Evolutionary conservation across 179 eudicot genomes (phyloP), one percentile per base, ranked within the genome.

Genomic region (Silene coronaria): DNA sequence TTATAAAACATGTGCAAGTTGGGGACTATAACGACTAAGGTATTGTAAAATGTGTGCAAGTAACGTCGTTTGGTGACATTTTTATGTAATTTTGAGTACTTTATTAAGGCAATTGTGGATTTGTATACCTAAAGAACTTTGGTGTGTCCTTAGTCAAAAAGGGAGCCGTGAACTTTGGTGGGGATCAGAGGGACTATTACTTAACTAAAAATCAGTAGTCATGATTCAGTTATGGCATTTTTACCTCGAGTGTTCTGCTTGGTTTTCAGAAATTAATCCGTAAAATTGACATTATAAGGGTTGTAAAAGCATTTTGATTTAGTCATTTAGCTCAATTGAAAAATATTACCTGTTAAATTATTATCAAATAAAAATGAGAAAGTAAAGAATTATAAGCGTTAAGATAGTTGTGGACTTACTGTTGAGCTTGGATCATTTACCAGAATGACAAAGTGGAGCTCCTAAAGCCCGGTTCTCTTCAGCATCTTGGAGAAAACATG

Each of bases 401-500:
- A 48, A 21, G 30, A 11, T 69, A 45, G 57, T 5, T 45, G 59
- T 23, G 9, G 6, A 23, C 58, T 19, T 71, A 71, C 64, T 53
- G 17, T 69, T 9, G 46, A n/a, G 27, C 32, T 38, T 26, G 68
- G 30, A 38, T 69, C 45, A 48, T 16, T 5, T 16, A 85, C 85
- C 94, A 95, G 99, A 95, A 95, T 85, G 99, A 95, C 85, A 92
- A 90, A 73, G 36, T 92, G 79, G 84, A 87, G 83, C 97, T 95
- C 77, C 75, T 95, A 76, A 89, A 79, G 76, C 87, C 90, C 36
- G 99, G 99, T 76, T 95, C 99, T 53, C 97, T 92, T 76, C 99
- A 95, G 87, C 97, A 95, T 88, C 91, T 92, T 77, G 99, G 99
- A 80, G 99, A 92, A 78, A 95, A 95, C 83, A 89, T 95, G 97